Base-by-base conservation (phyloP, 2,329 filamentous ascomycete species). In the Coniella lustricola region DNA sequence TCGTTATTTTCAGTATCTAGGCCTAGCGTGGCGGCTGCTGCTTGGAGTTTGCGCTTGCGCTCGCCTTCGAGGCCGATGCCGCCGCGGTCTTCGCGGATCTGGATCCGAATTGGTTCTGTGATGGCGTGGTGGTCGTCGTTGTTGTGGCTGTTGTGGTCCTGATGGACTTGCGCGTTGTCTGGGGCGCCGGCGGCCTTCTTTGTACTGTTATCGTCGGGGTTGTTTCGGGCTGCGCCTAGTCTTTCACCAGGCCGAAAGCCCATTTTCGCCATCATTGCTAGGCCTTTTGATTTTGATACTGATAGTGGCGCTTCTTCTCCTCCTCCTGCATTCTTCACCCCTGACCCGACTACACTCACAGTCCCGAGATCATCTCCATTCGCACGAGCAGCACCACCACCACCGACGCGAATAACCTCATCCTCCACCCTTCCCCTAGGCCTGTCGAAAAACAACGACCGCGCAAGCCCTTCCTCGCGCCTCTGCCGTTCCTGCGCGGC, bases 251-350 rank as follows among this genome's bases (percentile, higher is more conserved):
- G 73, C 50, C 81, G 84, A 70, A 94, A 98, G 1, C 93, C 93
- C 75, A 98, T 87, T 66, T 88, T 91, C 18, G 88, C 85, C 90
- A 98, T 95, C 89, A 98, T 96, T 55, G 87, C 82, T 53, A 94
- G 81, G 1, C 91, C 93, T 63, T 96, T 97, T 69, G 84, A 94
- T 58, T 76, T 77, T 40, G 37, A 7, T 39, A 14, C 10, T 14
- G 20, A 7, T 7, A 4, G 18, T 20, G 10, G 9, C 14, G 37
- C n/a, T n/a, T n/a, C n/a, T n/a, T n/a, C n/a, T n/a, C n/a, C n/a
- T n/a, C n/a, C n/a, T n/a, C n/a, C 25, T 29, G 25, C 25, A 29
- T 29, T 29, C 5, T 5, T 29, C 25, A 29, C 25, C 10, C 5
- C 10, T 5, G 25, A 5, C 25, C 5, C 25, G 5, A 10, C n/a